These are phyloP conservation scores for Acorus gramineus DNA, from an alignment of 106 monocot species.

Conservation along the genomic window DNA sequence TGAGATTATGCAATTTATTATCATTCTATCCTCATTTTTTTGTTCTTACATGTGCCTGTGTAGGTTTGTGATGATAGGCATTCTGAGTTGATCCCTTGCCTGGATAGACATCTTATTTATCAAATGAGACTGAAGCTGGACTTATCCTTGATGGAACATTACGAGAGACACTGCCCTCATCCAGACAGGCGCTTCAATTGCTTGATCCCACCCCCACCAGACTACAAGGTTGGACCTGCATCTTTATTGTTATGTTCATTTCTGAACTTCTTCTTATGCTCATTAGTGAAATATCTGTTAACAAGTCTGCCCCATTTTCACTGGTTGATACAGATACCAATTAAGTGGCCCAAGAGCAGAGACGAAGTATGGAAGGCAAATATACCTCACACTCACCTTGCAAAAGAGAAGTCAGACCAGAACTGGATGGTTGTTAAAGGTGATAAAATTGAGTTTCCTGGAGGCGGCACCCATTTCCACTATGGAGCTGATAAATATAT, in stretches of 20 bases:
- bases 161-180: constrained; percentile 85
- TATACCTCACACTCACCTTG: constrained; percentile 87
- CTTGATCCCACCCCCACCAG: constrained; percentile 73
- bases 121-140: constrained; percentile 74
- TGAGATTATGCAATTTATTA: not conserved
- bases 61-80: constrained; percentile 79
- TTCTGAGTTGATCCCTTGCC: constrained; percentile 87
- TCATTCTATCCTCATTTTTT: not conserved
- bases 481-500: constrained; percentile 90
- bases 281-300: too few relatives aligned
- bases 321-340: constrained; percentile 42
- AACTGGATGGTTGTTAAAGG: constrained; percentile 92
- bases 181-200: constrained; percentile 79
- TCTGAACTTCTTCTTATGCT: too few relatives aligned
- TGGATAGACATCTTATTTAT: constrained; percentile 78
- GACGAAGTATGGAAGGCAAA: constrained; percentile 88
- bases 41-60: not conserved
- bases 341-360: constrained; percentile 85
- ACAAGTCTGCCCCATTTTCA: too few relatives aligned
- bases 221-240: constrained; percentile 42
- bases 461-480: constrained; percentile 88
- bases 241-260: too few relatives aligned
- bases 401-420: constrained; percentile 85
- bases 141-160: constrained; percentile 81
- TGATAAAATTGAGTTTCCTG: constrained; percentile 79